Base-by-base conservation (phyloP, 306 rosid genomes). In the Medicago lupulina region DNA sequence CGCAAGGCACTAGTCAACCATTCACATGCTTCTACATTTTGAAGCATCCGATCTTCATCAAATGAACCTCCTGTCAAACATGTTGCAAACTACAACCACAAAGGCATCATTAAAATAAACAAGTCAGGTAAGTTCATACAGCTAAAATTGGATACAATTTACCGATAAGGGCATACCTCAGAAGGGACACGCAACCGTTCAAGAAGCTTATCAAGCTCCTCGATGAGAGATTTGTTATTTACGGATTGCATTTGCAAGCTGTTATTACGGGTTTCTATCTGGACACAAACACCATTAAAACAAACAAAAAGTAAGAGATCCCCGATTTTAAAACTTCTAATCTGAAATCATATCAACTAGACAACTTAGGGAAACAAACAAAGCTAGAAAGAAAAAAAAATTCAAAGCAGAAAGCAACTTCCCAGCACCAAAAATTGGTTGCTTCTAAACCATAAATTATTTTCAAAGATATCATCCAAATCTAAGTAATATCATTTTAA, bases 221-320 rank as follows among this genome's bases (percentile, higher is more conserved):
- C 96, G 67, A 95, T 90, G 76, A 95, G 98, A 73, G 98, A 83
- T 86, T 90, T 90, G 83, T 90, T 95, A 82, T 95, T 95, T 54
- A 95, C 98, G 16, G 98, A 92, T 82, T 92, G 97, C 91, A 84
- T 92, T 89, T 90, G 97, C 83, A 95, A 81, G 82, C 81, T 95
- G 91, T 95, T 95, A 74, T 90, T 95, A 83, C 96, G 97, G 50
- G 87, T 89, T 87, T 95, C 99, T 85, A 95, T 95, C 99, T 95
- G 92, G 67, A 74, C 78, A 87, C 55, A 83, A 18, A 77, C 60
- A 39, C 58, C 44, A 62, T 76, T 8, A 44, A 12, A 64, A 43
- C 8, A 73, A 80, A 81, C 63, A 80, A 59, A 59, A 69, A 39
- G 55, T 34, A 81, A 73, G 61, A 75, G 60, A 73, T 36, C 55